Percentiles rank a stretch among this genome's conserved stretches.
These are phyloP conservation scores for Solanum chiquidenum DNA, from an alignment of 257 asterid genomes.

Conservation along the genomic window DNA sequence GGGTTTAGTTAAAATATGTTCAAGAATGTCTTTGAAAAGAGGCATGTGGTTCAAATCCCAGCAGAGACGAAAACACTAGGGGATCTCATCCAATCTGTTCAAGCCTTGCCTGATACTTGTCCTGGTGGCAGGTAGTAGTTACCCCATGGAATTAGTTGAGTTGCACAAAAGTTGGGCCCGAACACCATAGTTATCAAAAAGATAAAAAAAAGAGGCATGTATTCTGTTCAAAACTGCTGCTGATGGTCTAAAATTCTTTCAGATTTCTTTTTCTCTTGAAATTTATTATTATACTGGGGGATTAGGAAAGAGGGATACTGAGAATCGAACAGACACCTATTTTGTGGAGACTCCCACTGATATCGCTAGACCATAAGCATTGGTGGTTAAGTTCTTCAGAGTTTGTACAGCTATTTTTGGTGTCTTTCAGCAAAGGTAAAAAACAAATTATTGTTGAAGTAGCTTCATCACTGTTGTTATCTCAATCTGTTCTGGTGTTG, in stretches of 20 bases:
- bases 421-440: background rate
- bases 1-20: background rate
- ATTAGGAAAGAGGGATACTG: background rate
- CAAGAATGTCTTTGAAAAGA: background rate
- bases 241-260: background rate
- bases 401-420: background rate
- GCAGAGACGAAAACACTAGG: background rate
- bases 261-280: background rate
- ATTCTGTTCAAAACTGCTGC: background rate
- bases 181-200: background rate
- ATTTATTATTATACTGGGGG: background rate
- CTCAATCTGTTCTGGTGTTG: background rate
- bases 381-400: background rate
- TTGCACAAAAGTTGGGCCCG: background rate
- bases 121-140: background rate
- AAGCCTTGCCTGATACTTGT: background rate
- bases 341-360: background rate
- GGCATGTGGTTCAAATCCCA: background rate
- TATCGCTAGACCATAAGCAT: background rate
- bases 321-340: background rate
- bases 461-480: background rate
- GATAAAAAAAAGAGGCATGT: background rate
- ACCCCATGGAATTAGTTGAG: background rate
- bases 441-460: background rate
- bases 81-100: background rate